phyloP scores from a whole-genome alignment of 2,329 filamentous ascomycete species.

The Alternaria alternata region DNA sequence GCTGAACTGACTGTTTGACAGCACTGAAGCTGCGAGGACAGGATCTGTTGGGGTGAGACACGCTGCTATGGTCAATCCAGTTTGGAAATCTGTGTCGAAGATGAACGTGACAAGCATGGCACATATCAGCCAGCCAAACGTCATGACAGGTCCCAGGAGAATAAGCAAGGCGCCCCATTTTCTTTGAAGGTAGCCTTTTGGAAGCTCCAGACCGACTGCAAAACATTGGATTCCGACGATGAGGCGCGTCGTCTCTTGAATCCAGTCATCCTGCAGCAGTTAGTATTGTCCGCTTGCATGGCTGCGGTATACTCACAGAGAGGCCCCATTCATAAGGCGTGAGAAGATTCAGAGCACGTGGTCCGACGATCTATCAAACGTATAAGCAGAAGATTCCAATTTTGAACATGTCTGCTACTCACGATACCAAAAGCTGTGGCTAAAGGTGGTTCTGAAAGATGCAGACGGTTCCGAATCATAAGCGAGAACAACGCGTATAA shows the following conservation, averaged over 20 bases:
- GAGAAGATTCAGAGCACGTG: constrained; percentile 51
- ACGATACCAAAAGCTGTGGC: constrained; percentile 56
- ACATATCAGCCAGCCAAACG: constrained; percentile 58
- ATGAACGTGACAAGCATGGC: constrained; percentile 57
- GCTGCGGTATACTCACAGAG: constrained; percentile 12
- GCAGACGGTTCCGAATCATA: constrained; percentile 58
- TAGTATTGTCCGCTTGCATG: neutral
- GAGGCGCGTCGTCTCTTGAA: constrained; percentile 55
- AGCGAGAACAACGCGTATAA: constrained; percentile 57
- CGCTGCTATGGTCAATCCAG: constrained; percentile 61
- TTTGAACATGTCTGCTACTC: neutral
- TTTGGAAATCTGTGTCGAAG: constrained; percentile 56
- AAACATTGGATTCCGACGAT: constrained; percentile 57
- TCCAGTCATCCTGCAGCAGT: constrained; percentile 46
- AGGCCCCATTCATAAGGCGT: constrained; percentile 53
- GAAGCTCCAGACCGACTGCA: constrained; percentile 50
- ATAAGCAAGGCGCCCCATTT: constrained; percentile 62
- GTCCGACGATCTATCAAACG: constrained; percentile 47
- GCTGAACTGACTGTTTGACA: constrained; percentile 63
- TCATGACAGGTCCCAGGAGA: constrained; percentile 62
- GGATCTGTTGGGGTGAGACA: constrained; percentile 67
- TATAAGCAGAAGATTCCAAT: neutral
- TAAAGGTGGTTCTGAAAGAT: constrained; percentile 59
- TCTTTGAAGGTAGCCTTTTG: constrained; percentile 57
- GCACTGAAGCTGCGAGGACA: constrained; percentile 62